A percentile compares a stretch with the other conserved stretches of the same genome.
Conservation (phyloP, 176 grass and related monocot species). For the Oryza meyeriana region DNA sequence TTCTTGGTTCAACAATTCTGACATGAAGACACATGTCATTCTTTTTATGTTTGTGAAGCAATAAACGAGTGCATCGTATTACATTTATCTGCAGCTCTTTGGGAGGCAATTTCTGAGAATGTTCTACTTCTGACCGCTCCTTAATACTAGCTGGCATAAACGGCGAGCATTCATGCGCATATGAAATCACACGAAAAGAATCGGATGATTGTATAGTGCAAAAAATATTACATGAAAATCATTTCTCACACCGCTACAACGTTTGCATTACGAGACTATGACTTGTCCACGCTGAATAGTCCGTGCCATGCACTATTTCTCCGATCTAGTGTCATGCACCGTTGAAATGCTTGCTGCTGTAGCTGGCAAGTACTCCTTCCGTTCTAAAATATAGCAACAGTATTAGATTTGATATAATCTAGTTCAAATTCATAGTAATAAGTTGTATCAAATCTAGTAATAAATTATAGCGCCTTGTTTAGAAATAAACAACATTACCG, state of each 20-base stretch:
- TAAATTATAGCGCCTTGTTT: background rate
- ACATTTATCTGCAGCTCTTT: background rate
- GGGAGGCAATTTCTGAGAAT: slow-evolving; percentile 36
- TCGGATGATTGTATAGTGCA: background rate
- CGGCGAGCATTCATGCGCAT: background rate
- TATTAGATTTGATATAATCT: too few relatives aligned
- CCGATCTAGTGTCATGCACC: background rate
- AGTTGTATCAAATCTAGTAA: too few relatives aligned
- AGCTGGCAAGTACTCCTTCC: background rate
- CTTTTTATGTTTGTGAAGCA: background rate
- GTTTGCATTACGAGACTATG: background rate
- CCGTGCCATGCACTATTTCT: background rate
- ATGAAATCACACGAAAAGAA: background rate
- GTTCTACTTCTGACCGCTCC: background rate
- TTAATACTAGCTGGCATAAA: background rate
- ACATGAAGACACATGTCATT: background rate
- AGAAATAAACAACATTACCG: background rate
- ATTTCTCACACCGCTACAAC: background rate
- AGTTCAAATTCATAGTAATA: too few relatives aligned
- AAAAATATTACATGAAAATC: background rate
- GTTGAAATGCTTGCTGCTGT: background rate
- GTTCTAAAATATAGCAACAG: too few relatives aligned
- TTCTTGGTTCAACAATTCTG: slow-evolving; percentile 36
- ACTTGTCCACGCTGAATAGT: background rate
- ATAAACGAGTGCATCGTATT: background rate